Base-by-base conservation (phyloP, 768 basidiomycete genomes). In the Kwoniella botswanensis region DNA sequence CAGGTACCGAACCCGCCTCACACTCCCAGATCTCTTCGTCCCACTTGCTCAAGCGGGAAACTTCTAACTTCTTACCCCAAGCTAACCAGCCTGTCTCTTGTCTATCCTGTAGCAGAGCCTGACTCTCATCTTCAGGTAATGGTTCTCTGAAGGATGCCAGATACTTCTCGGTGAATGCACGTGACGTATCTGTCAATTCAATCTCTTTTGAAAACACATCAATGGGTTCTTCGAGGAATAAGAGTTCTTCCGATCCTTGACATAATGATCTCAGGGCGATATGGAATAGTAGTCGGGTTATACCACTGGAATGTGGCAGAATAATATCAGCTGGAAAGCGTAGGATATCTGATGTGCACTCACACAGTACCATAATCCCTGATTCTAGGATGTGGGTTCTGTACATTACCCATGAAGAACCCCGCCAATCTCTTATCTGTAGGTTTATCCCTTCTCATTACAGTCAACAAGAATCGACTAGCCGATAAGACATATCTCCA, bases 231-330 rank as follows among this genome's bases (percentile, higher is more conserved):
- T 88, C 88, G 4, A 91, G 82, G 11, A 88, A 88, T 18, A 94
- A 84, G 70, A 90, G 86, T 66, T 91, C 90, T 50, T 90, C 88
- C 13, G 86, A 85, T 0, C 79, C 88, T 74, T 85, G 85, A 44
- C 91, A 88, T 76, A 91, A 91, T 9, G 89, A 91, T 68, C 93
- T 88, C 68, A 92, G 88, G 83, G 93, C 93, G 79, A 93, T 86
- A 75, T 89, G 88, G 43, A 87, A 86, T 53, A 89, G 85, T 46
- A 92, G 78, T 78, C 90, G 91, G 18, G 89, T 87, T 26, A 92
- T 82, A 11, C 89, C 92, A 70, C 91, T 92, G 71, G 4, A 52
- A 6, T 21, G 9, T 13, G 29, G 13, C 35, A 26, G 24, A 63
- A 22, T 11, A 17, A 60, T 50, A 68, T 35, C 35, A 35, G 35